Percentiles rank a stretch among this genome's conserved stretches.
Evolutionary conservation across 163 green algal genomes (phyloP).

Genomic region (Scenedesmus sp.): DNA sequence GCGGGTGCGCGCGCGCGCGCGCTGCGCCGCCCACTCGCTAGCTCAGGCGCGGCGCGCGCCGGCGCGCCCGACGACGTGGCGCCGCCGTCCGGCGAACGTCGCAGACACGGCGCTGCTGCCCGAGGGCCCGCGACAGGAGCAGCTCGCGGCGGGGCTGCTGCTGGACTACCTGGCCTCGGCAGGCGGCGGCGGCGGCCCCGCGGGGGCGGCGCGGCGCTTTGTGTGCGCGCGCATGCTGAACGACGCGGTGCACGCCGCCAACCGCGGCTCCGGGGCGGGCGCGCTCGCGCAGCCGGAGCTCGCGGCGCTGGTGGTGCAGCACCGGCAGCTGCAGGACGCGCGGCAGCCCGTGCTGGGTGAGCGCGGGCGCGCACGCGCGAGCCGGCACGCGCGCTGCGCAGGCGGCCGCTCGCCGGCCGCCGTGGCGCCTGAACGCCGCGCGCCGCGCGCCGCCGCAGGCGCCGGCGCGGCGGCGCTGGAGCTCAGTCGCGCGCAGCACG

Average conservation of each 20-base stretch:
- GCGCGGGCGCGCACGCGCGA: not conserved
- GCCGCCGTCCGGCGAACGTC: too few species aligned
- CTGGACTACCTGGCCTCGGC: slow-evolving; percentile 24
- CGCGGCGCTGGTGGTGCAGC: slow-evolving; percentile 36
- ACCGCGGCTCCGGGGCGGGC: not conserved
- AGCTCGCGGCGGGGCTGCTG: slow-evolving; percentile 5
- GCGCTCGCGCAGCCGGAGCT: not conserved
- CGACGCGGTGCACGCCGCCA: slow-evolving; percentile 11
- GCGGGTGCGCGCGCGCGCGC: slow-evolving; percentile 9
- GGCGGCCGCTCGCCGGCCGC: not conserved
- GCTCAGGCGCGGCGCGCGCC: too few species aligned
- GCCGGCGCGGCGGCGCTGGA: slow-evolving; percentile 24
- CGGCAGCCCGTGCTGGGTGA: not conserved
- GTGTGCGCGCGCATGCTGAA: slow-evolving; percentile 37
- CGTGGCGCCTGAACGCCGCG: not conserved
- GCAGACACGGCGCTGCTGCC: too few species aligned
- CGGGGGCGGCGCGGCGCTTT: slow-evolving; percentile 26
- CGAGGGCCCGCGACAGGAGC: too few species aligned
- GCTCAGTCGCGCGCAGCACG: slow-evolving; percentile 47
- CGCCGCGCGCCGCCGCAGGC: slow-evolving; percentile 7
- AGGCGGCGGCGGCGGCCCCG: slow-evolving; percentile 3
- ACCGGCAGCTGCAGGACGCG: slow-evolving; percentile 42
- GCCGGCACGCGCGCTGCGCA: not conserved
- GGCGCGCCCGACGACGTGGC: too few species aligned
- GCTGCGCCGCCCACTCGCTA: too few species aligned